These are phyloP conservation scores for Phoma herbarum DNA, from an alignment of 2,329 filamentous ascomycete species.

Conservation along the genomic window DNA sequence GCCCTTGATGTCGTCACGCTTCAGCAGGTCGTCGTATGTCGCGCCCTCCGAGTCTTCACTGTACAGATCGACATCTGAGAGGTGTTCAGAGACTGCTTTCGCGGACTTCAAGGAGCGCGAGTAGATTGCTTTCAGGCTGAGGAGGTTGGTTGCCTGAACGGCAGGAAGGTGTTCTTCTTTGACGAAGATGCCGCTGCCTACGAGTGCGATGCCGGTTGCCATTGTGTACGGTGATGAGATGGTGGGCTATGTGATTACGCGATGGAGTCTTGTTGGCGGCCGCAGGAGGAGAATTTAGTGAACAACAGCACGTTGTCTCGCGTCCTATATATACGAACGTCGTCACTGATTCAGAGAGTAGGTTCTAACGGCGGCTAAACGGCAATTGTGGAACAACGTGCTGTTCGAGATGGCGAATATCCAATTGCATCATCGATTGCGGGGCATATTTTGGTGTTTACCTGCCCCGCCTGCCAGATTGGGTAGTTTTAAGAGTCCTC, in stretches of 20 bases:
- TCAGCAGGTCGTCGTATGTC: constrained; percentile 62
- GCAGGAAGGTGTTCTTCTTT: constrained; percentile 70
- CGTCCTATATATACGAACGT: neutral
- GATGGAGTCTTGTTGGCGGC: too few species aligned
- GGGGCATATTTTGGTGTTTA: constrained; percentile 24
- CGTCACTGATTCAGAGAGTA: neutral
- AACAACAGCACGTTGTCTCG: neutral
- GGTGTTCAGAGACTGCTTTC: constrained; percentile 49
- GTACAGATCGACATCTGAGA: constrained; percentile 63
- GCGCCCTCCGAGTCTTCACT: constrained; percentile 62
- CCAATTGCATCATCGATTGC: constrained; percentile 18
- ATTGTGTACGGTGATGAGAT: constrained; percentile 10
- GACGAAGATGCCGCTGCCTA: constrained; percentile 71
- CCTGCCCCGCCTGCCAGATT: constrained; percentile 30
- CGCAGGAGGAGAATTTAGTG: neutral
- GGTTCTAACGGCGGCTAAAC: constrained; percentile 31
- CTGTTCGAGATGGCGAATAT: neutral
- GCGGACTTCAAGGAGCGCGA: constrained; percentile 69
- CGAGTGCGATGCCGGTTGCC: constrained; percentile 65
- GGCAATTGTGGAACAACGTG: constrained; percentile 17
- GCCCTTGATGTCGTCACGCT: constrained; percentile 62
- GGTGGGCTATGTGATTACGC: too few species aligned
- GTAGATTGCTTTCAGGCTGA: constrained; percentile 71
- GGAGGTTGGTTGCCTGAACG: constrained; percentile 61
- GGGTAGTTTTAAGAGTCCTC: constrained; percentile 25